phyloP scores from a whole-genome alignment of 306 rosid genomes.

The Rosa lucieae region DNA sequence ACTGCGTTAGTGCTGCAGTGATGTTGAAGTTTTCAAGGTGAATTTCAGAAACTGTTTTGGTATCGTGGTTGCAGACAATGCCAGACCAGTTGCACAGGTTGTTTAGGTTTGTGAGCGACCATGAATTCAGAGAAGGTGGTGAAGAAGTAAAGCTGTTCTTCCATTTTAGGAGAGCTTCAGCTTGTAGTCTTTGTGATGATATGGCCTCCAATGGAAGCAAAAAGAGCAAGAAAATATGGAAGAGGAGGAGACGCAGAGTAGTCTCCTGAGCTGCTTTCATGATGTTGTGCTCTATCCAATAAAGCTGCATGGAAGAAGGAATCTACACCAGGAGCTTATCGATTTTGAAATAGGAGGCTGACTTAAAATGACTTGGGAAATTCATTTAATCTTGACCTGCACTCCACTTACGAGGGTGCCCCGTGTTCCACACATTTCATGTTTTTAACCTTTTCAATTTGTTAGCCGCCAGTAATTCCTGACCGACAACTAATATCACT shows the following conservation, averaged over 20 bases:
- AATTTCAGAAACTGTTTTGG: constrained; percentile 36
- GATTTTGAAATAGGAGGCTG: too few species aligned
- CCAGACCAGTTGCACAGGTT: constrained; percentile 60
- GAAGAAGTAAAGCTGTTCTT: constrained; percentile 28
- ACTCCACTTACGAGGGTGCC: too few species aligned
- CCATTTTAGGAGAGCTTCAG: background rate
- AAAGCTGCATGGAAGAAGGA: too few species aligned
- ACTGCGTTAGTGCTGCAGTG: constrained; percentile 31
- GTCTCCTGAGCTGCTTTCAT: background rate
- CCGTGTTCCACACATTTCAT: too few species aligned
- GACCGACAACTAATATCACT: too few species aligned
- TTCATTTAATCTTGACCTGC: too few species aligned
- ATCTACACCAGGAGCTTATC: too few species aligned
- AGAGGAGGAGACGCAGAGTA: background rate
- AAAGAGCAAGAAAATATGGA: background rate
- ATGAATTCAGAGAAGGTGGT: constrained; percentile 35
- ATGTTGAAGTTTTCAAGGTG: constrained; percentile 35
- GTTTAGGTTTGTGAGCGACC: constrained; percentile 51
- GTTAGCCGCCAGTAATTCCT: too few species aligned
- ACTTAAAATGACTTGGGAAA: too few species aligned
- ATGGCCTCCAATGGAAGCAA: background rate
- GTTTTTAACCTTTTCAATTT: too few species aligned
- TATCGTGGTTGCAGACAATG: constrained; percentile 40
- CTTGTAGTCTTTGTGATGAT: background rate
- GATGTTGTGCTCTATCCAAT: background rate